These are phyloP conservation scores for Tulasnella sp. DNA, from an alignment of 768 basidiomycete genomes.

Conservation along the genomic window DNA sequence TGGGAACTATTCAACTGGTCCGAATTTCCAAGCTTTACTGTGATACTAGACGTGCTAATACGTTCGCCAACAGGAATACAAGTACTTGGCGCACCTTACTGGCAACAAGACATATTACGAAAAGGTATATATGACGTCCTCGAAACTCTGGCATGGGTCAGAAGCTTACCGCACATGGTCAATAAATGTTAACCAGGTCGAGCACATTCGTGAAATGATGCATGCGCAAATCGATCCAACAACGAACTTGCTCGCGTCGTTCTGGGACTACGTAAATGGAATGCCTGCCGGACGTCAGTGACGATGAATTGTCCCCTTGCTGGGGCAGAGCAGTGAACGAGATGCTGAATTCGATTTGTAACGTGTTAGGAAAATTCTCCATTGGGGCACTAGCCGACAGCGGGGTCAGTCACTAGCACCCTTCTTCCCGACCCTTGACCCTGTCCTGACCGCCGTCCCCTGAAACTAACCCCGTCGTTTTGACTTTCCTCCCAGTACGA, in stretches of 20 bases:
- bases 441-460: neutral
- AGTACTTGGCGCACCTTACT: slow-evolving; percentile 75
- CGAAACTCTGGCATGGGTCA: neutral
- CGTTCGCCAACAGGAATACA: slow-evolving; percentile 79
- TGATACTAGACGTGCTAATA: neutral
- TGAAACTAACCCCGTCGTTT: neutral
- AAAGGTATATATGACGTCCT: slow-evolving; percentile 3
- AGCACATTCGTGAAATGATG: slow-evolving; percentile 17
- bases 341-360: neutral
- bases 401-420: slow-evolving; percentile 5
- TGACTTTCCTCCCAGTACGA: slow-evolving; percentile 48
- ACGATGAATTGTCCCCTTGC: neutral
- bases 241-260: neutral
- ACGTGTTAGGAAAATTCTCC: slow-evolving; percentile 10
- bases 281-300: slow-evolving; percentile 14
- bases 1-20: slow-evolving; percentile 17
- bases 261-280: neutral
- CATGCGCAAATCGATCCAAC: neutral
- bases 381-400: slow-evolving; percentile 23
- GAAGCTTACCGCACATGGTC: neutral
- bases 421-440: neutral
- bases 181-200: neutral
- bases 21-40: neutral
- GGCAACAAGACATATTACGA: slow-evolving; percentile 57
- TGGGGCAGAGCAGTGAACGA: neutral